Base-by-base conservation (phyloP, 306 rosid genomes). In the Elaeagnus macrophylla region DNA sequence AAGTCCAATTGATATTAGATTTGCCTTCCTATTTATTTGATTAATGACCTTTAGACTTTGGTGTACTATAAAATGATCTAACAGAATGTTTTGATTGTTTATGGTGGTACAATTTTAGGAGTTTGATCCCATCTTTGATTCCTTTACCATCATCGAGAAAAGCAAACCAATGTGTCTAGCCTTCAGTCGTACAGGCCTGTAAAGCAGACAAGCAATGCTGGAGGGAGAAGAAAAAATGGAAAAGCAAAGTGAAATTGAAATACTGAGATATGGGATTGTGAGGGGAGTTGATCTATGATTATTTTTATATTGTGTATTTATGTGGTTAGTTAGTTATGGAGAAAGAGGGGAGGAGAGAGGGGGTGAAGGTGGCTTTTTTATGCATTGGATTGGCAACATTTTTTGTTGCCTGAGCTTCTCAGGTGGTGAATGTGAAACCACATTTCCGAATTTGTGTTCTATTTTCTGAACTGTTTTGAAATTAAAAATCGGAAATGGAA, bases 51-150 rank as follows among this genome's bases (percentile, higher is more conserved):
- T 25, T 25, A 25, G 32, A 25, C 4, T 25, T 1, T 25, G 32
- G 32, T 16, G 3, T 16, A 39, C 7, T 12, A 15, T 20, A 10
- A 60, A 7, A 10, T 10, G 37, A 5, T 10, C 37, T 48, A 3
- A 62, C 46, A 36, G 13, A 14, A 37, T 35, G 7, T 12, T 25
- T 25, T 25, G 32, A 37, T 15, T 19, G 17, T 36, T 41, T 19
- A 7, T 13, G 38, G 37, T 12, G 60, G 2, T 7, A 64, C 5
- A 32, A 11, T 46, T 72, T 58, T 13, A 87, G 95, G 79, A 82
- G 89, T 56, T 60, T 77, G 74, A 84, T 79, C 59, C 94, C 95
- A 55, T 87, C 95, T 35, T 64, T 77, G 56, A 77, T 82, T 81
- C 99, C 96, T 54, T 14, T 75, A 1, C 85, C 96, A 25, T 14